Base-by-base conservation (phyloP, 352 stramenopile genomes). In the Phytophthora citricola region DNA sequence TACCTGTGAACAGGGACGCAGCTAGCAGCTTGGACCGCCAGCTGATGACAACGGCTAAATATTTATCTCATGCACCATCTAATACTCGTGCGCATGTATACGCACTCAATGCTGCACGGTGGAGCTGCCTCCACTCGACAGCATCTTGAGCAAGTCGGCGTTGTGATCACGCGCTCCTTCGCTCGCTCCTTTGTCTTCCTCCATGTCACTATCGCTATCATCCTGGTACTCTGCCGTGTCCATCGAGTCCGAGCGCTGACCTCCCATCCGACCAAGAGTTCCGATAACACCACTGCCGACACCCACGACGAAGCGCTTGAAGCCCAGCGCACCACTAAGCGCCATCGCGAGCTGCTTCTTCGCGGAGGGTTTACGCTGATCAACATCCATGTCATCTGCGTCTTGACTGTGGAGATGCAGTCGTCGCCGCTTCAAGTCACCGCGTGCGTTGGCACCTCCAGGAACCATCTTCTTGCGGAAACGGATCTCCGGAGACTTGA, bases 401-500 rank as follows among this genome's bases (percentile, higher is more conserved):
- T 83, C 66, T 27, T 71, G 58, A 48, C 65, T 83, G 32, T 76
- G 62, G 5, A 82, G 77, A 54, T 76, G 69, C 48, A 90, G 52
- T 15, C 79, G 73, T 10, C 83, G 62, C 5, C 83, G 83, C 59
- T 91, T 91, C 59, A 79, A 82, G 67, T 87, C 71, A 9, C 80
- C 79, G 20, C 76, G 78, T n/a, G 58, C 67, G 62, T 87, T 66
- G n/a, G 59, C 73, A 11, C 57, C 47, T 50, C 64, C 69, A 6
- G 68, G 68, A 5, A 70, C 41, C 53, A 73, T 45, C 34, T 87
- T 81, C 54, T 78, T 86, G 8, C 69, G 62, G 67, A 93, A 93
- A 54, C 82, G 83, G 58, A 93, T 91, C 66, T 93, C 78, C 9
- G 83, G 85, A 49, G 85, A 93, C 54, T 85, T 81, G 44, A 93